phyloP scores from a whole-genome alignment of 1,284 basidiomycete genomes.

The Thecaphora frezii region DNA sequence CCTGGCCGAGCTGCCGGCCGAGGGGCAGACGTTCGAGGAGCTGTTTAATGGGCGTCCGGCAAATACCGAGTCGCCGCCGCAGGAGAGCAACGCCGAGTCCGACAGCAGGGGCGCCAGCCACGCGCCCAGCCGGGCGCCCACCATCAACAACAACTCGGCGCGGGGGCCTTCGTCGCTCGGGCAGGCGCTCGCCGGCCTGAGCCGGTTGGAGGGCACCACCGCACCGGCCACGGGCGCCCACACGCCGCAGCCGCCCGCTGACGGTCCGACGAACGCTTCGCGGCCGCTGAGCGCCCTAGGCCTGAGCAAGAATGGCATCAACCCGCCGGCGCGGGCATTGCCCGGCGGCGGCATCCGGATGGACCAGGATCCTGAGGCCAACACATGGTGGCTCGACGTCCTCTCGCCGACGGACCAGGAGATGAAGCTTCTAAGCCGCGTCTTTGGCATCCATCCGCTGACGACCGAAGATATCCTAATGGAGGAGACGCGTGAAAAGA shows the following conservation, averaged over 20 bases:
- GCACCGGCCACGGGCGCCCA: slow-evolving; percentile 46
- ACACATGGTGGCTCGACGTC: slow-evolving; percentile 98
- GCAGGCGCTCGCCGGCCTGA: slow-evolving; percentile 14
- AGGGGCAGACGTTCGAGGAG: slow-evolving; percentile 89
- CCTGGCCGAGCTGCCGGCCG: slow-evolving; percentile 87
- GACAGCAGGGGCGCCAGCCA: slow-evolving; percentile 20
- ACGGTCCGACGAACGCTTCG: slow-evolving; percentile 8
- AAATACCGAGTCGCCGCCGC: slow-evolving; percentile 22
- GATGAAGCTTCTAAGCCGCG: slow-evolving; percentile 84
- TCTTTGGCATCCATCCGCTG: slow-evolving; percentile 90
- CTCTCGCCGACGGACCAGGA: slow-evolving; percentile 93
- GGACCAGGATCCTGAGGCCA: slow-evolving; percentile 65
- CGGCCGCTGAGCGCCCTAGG: slow-evolving; percentile 18
- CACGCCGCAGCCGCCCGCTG: slow-evolving; percentile 30
- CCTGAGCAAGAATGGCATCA: slow-evolving; percentile 10
- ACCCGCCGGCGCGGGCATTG: slow-evolving; percentile 14
- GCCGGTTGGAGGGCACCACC: slow-evolving; percentile 44
- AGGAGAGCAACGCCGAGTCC: slow-evolving; percentile 10
- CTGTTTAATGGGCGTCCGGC: slow-evolving; percentile 71
- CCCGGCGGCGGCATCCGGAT: slow-evolving; percentile 51
- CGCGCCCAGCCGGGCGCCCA: slow-evolving; percentile 32
- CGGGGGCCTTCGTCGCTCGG: slow-evolving; percentile 22
- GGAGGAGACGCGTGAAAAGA: slow-evolving; percentile 99
- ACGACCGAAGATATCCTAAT: slow-evolving; percentile 99
- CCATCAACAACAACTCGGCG: slow-evolving; percentile 28